phyloP scores from a whole-genome alignment of 225 moss, liverwort and hornwort species.

The Ulota crispa region DNA sequence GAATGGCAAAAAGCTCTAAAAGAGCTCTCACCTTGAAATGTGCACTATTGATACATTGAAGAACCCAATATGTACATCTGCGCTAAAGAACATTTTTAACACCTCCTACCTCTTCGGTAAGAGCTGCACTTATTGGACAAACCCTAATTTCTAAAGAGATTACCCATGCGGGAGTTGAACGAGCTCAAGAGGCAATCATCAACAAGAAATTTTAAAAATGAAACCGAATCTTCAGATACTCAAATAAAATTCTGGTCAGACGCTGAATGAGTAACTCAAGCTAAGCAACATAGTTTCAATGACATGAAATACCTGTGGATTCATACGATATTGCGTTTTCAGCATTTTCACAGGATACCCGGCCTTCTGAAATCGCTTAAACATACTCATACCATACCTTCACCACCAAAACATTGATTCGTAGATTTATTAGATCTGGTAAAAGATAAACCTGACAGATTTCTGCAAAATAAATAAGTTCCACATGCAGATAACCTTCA shows the following conservation, averaged over 20 bases:
- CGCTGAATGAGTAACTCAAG: conserved; percentile 8
- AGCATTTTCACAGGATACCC: conserved; percentile 98
- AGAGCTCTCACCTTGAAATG: too few species aligned
- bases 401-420: conserved; percentile 30
- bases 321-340: conserved; percentile 98
- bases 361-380: conserved; percentile 90
- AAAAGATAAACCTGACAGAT: neutral
- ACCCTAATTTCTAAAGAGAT: neutral
- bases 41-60: too few species aligned
- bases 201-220: neutral
- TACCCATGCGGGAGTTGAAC: neutral
- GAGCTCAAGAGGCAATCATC: conserved; percentile 5
- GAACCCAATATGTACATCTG: too few species aligned
- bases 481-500: conserved; percentile 21
- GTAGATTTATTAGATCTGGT: neutral
- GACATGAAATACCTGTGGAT: conserved; percentile 68
- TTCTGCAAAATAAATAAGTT: neutral
- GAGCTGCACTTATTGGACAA: neutral
- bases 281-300: conserved; percentile 10
- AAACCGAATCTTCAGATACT: neutral
- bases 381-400: conserved; percentile 94
- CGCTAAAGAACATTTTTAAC: too few species aligned
- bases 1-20: too few species aligned
- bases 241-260: neutral
- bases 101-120: neutral